A percentile compares a stretch with the other conserved stretches of the same genome.
Evolutionary conservation across 805 yeast genomes (phyloP).

Genomic region (Pichia thaimueangensis): DNA sequence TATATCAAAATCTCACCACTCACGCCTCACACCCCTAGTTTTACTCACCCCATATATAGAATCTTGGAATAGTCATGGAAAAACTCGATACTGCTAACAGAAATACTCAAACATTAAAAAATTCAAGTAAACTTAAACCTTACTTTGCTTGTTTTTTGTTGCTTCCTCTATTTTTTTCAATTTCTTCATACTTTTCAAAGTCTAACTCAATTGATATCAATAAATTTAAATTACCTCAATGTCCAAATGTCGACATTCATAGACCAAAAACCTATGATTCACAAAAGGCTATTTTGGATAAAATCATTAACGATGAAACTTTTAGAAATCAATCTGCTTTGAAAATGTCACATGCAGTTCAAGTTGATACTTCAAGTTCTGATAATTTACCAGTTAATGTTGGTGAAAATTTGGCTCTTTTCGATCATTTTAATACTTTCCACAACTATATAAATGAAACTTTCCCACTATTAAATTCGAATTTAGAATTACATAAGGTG

Average conservation of each 20-base stretch:
- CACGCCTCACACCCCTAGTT: too few species aligned
- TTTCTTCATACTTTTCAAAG: too few species aligned
- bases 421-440: constrained; percentile 28
- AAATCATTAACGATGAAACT: constrained; percentile 31
- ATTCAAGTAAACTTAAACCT: too few species aligned
- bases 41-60: too few species aligned
- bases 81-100: too few species aligned
- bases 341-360: constrained; percentile 52
- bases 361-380: constrained; percentile 55
- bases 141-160: too few species aligned
- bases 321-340: constrained; percentile 37
- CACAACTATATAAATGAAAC: constrained; percentile 34
- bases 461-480: constrained; percentile 34
- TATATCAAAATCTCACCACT: too few species aligned
- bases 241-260: constrained; percentile 16
- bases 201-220: too few species aligned
- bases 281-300: constrained; percentile 28
- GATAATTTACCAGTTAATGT: constrained; percentile 46
- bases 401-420: constrained; percentile 45
- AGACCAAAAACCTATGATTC: constrained; percentile 29
- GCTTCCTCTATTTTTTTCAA: too few species aligned
- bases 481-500: constrained; percentile 32
- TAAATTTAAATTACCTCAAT: constrained; percentile 1
- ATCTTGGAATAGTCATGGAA: too few species aligned
- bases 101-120: too few species aligned